Percentiles rank a stretch among this genome's conserved stretches.
Evolutionary conservation across 805 yeast species (phyloP).

Genomic region (Clavispora santaluciae): DNA sequence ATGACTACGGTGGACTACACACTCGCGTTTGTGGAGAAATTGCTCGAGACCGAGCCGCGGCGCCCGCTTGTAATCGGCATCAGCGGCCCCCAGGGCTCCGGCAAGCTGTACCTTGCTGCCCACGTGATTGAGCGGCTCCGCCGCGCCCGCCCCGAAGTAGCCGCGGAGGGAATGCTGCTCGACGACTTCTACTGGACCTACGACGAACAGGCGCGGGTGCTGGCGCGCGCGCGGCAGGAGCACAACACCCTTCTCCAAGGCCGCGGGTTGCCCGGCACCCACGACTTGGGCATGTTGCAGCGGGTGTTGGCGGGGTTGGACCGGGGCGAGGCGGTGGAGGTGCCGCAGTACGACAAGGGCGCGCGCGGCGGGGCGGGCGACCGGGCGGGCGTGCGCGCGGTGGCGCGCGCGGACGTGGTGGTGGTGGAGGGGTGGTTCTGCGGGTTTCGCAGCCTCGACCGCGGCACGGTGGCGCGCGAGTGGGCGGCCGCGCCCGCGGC

Average conservation of each 20-base stretch:
- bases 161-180: slow-evolving; percentile 55
- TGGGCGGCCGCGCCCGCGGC: slow-evolving; percentile 23
- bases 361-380: slow-evolving; percentile 74
- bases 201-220: slow-evolving; percentile 50
- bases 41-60: background rate
- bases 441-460: slow-evolving; percentile 50
- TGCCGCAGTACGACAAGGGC: slow-evolving; percentile 80
- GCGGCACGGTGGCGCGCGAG: slow-evolving; percentile 17
- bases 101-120: slow-evolving; percentile 57
- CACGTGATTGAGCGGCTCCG: slow-evolving; percentile 33
- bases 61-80: slow-evolving; percentile 50
- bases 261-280: slow-evolving; percentile 93
- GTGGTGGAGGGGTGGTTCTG: slow-evolving; percentile 93
- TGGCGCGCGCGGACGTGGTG: slow-evolving; percentile 53
- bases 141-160: slow-evolving; percentile 29
- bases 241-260: slow-evolving; percentile 60
- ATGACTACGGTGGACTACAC: slow-evolving; percentile 1
- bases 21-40: background rate
- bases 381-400: slow-evolving; percentile 44
- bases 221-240: slow-evolving; percentile 17
- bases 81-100: slow-evolving; percentile 78
- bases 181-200: slow-evolving; percentile 83
- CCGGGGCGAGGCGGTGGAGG: slow-evolving; percentile 22
- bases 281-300: slow-evolving; percentile 54
- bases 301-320: slow-evolving; percentile 28